Percentiles rank a stretch among this genome's conserved stretches.
phyloP scores from a whole-genome alignment of 495 filamentous ascomycete genomes.

The Hypoxylon lenormandii region DNA sequence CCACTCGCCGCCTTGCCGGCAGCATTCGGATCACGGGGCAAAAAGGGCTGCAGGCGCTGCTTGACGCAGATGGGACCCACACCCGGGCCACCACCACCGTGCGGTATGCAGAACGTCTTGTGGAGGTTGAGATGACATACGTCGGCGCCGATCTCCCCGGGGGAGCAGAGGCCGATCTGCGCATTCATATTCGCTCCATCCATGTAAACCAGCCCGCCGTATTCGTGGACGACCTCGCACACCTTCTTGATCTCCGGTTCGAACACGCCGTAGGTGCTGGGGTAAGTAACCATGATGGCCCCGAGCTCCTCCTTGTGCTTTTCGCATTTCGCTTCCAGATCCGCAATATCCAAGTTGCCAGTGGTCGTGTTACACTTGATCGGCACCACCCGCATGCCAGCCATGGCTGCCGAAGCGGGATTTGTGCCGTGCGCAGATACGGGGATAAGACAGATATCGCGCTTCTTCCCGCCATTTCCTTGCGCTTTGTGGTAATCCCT shows the following conservation, averaged over 20 bases:
- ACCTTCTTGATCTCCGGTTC: conserved; percentile 90
- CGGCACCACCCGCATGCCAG: conserved; percentile 93
- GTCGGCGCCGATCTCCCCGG: conserved; percentile 95
- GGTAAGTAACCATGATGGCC: conserved; percentile 99
- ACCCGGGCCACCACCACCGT: conserved; percentile 94
- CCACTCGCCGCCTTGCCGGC: conserved; percentile 51
- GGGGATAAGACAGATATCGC: conserved; percentile 95
- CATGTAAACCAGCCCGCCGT: conserved; percentile 98
- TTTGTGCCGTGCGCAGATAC: conserved; percentile 98
- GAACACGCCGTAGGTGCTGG: conserved; percentile 95
- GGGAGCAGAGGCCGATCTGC: conserved; percentile 96
- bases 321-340: conserved; percentile 87
- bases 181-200: conserved; percentile 99
- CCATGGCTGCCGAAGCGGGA: conserved; percentile 96
- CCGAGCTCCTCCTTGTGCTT: conserved; percentile 87
- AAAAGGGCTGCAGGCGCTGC: conserved; percentile 78
- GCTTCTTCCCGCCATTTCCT: conserved; percentile 65
- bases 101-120: conserved; percentile 99
- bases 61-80: conserved; percentile 96
- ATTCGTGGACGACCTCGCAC: conserved; percentile 83
- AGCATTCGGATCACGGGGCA: conserved; percentile 75
- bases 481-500: conserved; percentile 82
- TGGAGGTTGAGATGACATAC: conserved; percentile 98
- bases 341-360: conserved; percentile 88
- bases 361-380: conserved; percentile 90